These are phyloP conservation scores for Lathyrus oleraceus DNA, from an alignment of 306 rosid genomes.

Conservation along the genomic window DNA sequence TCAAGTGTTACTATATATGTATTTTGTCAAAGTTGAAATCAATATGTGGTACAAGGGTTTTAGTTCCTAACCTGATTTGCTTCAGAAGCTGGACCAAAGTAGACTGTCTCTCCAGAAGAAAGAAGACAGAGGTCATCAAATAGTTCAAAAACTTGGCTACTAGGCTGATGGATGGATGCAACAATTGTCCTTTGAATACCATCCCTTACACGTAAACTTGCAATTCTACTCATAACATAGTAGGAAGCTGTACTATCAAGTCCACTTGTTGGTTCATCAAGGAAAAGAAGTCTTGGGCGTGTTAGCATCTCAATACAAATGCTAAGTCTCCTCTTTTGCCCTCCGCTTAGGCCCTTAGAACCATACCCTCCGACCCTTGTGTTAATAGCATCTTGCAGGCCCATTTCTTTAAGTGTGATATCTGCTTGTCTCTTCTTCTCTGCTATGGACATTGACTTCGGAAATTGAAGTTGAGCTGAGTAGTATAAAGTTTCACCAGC, in stretches of 20 bases:
- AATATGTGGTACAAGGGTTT: not conserved
- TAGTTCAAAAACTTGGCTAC: constrained; percentile 64
- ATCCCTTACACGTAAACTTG: constrained; percentile 31
- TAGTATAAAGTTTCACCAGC: constrained; percentile 62
- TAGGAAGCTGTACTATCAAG: constrained; percentile 80
- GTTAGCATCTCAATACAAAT: constrained; percentile 74
- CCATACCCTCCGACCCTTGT: constrained; percentile 69
- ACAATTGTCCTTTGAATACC: constrained; percentile 48
- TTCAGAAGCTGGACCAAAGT: constrained; percentile 67
- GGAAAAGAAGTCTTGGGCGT: constrained; percentile 59
- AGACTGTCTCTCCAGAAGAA: constrained; percentile 58
- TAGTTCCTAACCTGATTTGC: constrained; percentile 55
- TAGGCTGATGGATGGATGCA: constrained; percentile 80
- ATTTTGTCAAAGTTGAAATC: not conserved
- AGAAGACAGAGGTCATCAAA: constrained; percentile 68
- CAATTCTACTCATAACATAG: constrained; percentile 67
- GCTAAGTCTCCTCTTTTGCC: constrained; percentile 68
- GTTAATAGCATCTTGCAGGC: constrained; percentile 56
- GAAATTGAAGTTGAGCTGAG: constrained; percentile 65
- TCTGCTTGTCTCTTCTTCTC: constrained; percentile 73
- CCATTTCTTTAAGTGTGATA: constrained; percentile 63
- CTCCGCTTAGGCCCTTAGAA: constrained; percentile 66
- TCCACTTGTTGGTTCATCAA: constrained; percentile 80
- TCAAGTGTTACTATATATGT: not conserved
- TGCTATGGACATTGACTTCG: constrained; percentile 52